Evolutionary conservation across 768 basidiomycete species (phyloP).

Genomic region (Termitomyces sp.): DNA sequence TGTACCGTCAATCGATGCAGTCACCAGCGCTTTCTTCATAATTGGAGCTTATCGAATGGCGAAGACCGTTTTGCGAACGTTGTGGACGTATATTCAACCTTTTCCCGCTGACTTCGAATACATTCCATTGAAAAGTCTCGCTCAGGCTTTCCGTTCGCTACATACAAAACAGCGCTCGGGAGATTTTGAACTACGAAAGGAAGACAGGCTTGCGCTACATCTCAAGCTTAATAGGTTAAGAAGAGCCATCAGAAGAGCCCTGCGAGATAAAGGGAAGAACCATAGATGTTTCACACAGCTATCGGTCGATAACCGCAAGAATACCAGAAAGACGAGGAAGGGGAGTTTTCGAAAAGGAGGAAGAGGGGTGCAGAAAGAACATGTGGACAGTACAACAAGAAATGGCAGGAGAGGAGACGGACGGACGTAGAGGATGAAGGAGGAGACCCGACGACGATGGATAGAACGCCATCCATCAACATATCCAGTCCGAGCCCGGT

Average conservation of each 20-base stretch:
- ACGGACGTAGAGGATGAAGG: too few species aligned
- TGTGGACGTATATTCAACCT: slow-evolving; percentile 65
- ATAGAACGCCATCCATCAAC: too few species aligned
- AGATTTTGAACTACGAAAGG: slow-evolving; percentile 23
- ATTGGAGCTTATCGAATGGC: slow-evolving; percentile 50
- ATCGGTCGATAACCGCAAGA: too few species aligned
- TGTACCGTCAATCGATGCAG: slow-evolving; percentile 64
- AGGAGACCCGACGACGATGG: too few species aligned
- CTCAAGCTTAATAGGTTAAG: slow-evolving; percentile 28
- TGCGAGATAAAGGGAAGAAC: slow-evolving; percentile 6
- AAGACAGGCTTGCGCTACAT: slow-evolving; percentile 32
- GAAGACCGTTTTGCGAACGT: slow-evolving; percentile 46
- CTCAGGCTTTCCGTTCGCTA: slow-evolving; percentile 43
- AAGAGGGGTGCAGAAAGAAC: too few species aligned
- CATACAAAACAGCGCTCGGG: slow-evolving; percentile 15
- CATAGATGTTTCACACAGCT: background rate
- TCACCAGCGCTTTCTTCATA: slow-evolving; percentile 64
- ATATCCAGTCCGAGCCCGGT: too few species aligned
- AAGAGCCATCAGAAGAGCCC: too few species aligned
- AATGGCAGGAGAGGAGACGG: too few species aligned
- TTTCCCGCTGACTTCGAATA: slow-evolving; percentile 49
- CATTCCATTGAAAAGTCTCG: slow-evolving; percentile 44
- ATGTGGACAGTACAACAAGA: too few species aligned
- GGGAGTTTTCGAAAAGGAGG: too few species aligned
- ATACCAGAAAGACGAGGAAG: too few species aligned